phyloP scores from a whole-genome alignment of 805 yeast species.

The Candida multigemmis region DNA sequence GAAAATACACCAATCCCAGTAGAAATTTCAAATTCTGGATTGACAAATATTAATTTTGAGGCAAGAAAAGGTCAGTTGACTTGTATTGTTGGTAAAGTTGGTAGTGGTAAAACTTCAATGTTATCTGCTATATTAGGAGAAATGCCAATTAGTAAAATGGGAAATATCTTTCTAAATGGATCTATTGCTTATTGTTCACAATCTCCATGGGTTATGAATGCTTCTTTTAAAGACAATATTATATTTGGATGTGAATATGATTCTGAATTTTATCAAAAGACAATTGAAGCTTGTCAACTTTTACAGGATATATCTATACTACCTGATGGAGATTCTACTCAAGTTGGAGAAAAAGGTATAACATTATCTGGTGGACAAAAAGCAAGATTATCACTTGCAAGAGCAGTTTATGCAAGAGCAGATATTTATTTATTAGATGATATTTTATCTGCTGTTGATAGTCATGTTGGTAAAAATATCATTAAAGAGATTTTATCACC shows the following conservation, averaged over 20 bases:
- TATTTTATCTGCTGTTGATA: slow-evolving; percentile 63
- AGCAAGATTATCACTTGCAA: slow-evolving; percentile 55
- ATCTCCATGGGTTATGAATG: slow-evolving; percentile 45
- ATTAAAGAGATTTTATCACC: slow-evolving; percentile 39
- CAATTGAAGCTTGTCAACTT: slow-evolving; percentile 42
- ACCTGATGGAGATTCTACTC: slow-evolving; percentile 45
- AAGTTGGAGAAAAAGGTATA: slow-evolving; percentile 55
- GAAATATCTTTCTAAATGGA: slow-evolving; percentile 20
- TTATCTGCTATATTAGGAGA: slow-evolving; percentile 49
- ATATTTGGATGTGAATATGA: slow-evolving; percentile 41
- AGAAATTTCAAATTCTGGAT: slow-evolving; percentile 16
- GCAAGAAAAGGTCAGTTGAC: slow-evolving; percentile 47
- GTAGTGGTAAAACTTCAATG: slow-evolving; percentile 58
- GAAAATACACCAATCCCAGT: slow-evolving; percentile 31
- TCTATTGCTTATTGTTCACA: slow-evolving; percentile 55
- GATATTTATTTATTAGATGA: slow-evolving; percentile 59
- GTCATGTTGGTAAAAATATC: slow-evolving; percentile 54
- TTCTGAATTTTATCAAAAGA: slow-evolving; percentile 27
- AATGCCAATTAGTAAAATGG: slow-evolving; percentile 12
- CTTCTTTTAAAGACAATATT: slow-evolving; percentile 41
- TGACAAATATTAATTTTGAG: slow-evolving; percentile 37
- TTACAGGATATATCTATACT: slow-evolving; percentile 36
- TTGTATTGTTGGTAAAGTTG: slow-evolving; percentile 61
- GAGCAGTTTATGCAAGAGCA: slow-evolving; percentile 57
- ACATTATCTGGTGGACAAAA: slow-evolving; percentile 57